Evolutionary conservation across 345 rosid genomes (phyloP), one percentile per base, ranked within the genome.

Genomic region (Mallotus nudiflorus): DNA sequence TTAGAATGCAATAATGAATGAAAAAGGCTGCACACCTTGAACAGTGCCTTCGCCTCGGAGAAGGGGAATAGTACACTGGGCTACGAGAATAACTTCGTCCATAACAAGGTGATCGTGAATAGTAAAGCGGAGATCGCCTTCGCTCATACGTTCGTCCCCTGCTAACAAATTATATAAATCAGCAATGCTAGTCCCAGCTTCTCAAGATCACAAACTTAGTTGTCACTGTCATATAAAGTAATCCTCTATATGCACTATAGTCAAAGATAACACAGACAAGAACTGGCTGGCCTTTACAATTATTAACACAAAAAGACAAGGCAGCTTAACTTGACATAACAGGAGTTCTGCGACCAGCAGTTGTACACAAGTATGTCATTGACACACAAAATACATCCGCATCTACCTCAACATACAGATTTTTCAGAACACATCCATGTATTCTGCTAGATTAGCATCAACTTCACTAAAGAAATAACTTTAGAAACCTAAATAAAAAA

Each of bases 71-170:
- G 77, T 78, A 83, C 16, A 69, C 69, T 45, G 89, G 90, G 50
- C 87, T 85, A 3, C 70, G 88, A 13, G 90, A 79, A 71, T 83
- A 83, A 20, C 88, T 68, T n/a, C 82, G 91, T 20, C 82, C 84
- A 69, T 84, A 78, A 25, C 65, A 67, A 16, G 95, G 91, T 18
- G 97, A 87, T 54, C 72, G 84, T 4, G 93, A 84, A 73, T 86
- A 78, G 58, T 64, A 73, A 54, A 4, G 65, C 48, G 92, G 87
- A 60, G 96, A 87, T 5, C 73, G 81, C 73, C 89, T 82, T 61
- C 80, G 83, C 51, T 90, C 92, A 45, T 81, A 72, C 13, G 84
- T 75, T 40, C 37, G 71, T 9, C 84, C 81, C 82, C 90, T 87
- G 75, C 35, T 3, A 51, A 54, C 56, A 35, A 13, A 61, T 54